Conservation (phyloP, 495 filamentous ascomycete species). For the Penicillium verhagenii region DNA sequence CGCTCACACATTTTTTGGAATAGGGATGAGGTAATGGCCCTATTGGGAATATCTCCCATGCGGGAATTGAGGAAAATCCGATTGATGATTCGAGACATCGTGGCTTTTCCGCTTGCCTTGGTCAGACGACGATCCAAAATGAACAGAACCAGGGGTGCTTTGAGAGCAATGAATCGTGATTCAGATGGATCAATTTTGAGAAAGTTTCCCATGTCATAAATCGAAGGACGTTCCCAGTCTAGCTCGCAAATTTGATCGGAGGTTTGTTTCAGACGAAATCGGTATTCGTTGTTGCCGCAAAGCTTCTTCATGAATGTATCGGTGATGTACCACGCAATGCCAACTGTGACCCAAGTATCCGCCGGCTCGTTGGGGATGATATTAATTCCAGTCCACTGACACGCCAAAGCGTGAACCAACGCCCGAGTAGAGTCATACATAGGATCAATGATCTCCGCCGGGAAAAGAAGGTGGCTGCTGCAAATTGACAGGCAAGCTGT, state of each 20-base stretch:
- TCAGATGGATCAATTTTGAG: slow-evolving; percentile 79
- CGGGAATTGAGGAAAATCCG: slow-evolving; percentile 78
- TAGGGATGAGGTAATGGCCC: slow-evolving; percentile 65
- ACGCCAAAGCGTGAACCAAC: slow-evolving; percentile 80
- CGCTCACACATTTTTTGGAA: slow-evolving; percentile 86
- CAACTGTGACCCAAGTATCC: slow-evolving; percentile 92
- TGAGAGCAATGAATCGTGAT: slow-evolving; percentile 85
- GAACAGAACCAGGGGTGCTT: slow-evolving; percentile 87
- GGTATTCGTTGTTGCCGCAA: slow-evolving; percentile 91
- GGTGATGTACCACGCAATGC: slow-evolving; percentile 89
- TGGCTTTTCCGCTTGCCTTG: slow-evolving; percentile 80
- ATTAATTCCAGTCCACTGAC: slow-evolving; percentile 89
- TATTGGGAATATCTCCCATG: slow-evolving; percentile 70
- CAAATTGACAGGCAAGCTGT: slow-evolving; percentile 84
- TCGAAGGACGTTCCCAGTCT: slow-evolving; percentile 78
- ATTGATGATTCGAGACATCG: slow-evolving; percentile 80
- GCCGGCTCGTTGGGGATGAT: slow-evolving; percentile 73
- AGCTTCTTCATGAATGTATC: slow-evolving; percentile 85
- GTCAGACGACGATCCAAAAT: slow-evolving; percentile 87
- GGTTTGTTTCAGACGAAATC: slow-evolving; percentile 84
- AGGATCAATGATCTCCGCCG: slow-evolving; percentile 75
- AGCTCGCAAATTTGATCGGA: slow-evolving; percentile 77
- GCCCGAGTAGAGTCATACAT: slow-evolving; percentile 74
- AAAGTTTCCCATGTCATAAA: slow-evolving; percentile 74
- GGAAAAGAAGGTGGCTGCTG: slow-evolving; percentile 81